Evolutionary conservation across 345 rosid species (phyloP).

Genomic region (Bruguiera gymnorhiza): DNA sequence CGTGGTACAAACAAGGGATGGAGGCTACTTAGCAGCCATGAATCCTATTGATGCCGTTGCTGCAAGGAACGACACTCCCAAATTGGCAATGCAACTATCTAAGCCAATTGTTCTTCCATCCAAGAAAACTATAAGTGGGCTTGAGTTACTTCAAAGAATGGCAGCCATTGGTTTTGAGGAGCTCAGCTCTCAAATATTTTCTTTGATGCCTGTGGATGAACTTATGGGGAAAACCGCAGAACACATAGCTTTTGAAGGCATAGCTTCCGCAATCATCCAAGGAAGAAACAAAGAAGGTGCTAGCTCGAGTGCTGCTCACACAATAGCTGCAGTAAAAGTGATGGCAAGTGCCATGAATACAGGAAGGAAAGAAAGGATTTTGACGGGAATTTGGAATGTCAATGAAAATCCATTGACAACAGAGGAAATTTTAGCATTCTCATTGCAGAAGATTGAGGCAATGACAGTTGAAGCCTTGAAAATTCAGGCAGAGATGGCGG

Average conservation of each 20-base stretch:
- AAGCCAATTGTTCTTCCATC: conserved; percentile 60
- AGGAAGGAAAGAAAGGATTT: conserved; percentile 81
- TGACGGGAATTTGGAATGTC: conserved; percentile 80
- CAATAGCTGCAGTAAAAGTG: conserved; percentile 69
- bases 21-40: conserved; percentile 86
- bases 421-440: conserved; percentile 70
- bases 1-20: conserved; percentile 83
- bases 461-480: conserved; percentile 78
- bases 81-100: conserved; percentile 87
- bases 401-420: conserved; percentile 54
- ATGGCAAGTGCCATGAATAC: conserved; percentile 61
- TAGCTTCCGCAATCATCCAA: conserved; percentile 89
- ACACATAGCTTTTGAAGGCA: conserved; percentile 94
- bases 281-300: conserved; percentile 92
- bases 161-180: conserved; percentile 58
- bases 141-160: conserved; percentile 73
- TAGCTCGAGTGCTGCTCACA: conserved; percentile 80
- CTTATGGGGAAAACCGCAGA: conserved; percentile 89
- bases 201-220: conserved; percentile 74
- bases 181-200: conserved; percentile 51
- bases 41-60: conserved; percentile 68
- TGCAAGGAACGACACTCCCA: conserved; percentile 71
- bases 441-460: conserved; percentile 76
- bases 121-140: conserved; percentile 41
- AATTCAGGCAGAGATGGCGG: conserved; percentile 79